phyloP scores from a whole-genome alignment of 768 basidiomycete genomes.

The Lactifluus pinguis region DNA sequence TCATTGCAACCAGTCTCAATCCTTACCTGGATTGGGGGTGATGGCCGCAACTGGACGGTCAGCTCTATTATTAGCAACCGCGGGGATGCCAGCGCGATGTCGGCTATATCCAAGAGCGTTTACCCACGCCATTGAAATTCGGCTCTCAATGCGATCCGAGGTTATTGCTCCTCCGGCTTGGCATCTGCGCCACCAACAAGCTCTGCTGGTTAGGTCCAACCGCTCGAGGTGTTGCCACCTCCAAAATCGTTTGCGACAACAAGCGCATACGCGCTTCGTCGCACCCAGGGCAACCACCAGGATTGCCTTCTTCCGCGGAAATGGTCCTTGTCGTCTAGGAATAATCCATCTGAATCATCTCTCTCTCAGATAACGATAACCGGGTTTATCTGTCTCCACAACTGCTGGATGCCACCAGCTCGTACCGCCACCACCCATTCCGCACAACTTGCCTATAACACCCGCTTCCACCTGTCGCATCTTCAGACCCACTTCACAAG shows the following conservation, averaged over 20 bases:
- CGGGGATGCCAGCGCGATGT: conserved; percentile 35
- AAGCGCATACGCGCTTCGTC: conserved; percentile 46
- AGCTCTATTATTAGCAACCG: too few species aligned
- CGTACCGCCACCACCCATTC: conserved; percentile 39
- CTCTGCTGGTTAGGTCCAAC: conserved; percentile 1
- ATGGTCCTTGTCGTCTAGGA: conserved; percentile 45
- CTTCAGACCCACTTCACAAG: conserved; percentile 64
- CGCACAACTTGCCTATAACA: conserved; percentile 56
- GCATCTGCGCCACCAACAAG: conserved; percentile 48
- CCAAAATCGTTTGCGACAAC: conserved; percentile 25
- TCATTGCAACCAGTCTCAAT: too few species aligned
- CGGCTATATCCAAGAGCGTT: conserved; percentile 17
- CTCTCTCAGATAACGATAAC: conserved; percentile 41
- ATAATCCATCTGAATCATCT: conserved; percentile 34
- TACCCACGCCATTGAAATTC: conserved; percentile 28
- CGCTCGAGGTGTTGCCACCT: conserved; percentile 16
- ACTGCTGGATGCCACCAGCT: conserved; percentile 27
- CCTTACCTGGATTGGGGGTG: too few species aligned
- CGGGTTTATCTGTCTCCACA: conserved; percentile 36
- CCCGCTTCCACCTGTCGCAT: conserved; percentile 65
- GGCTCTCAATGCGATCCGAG: conserved; percentile 29
- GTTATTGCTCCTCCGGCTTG: conserved; percentile 23
- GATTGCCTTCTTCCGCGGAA: conserved; percentile 43
- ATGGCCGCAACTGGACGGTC: too few species aligned
- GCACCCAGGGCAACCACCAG: conserved; percentile 68